Evolutionary conservation across 1,284 basidiomycete genomes (phyloP).

Genomic region (Quambalaria eucalypti): DNA sequence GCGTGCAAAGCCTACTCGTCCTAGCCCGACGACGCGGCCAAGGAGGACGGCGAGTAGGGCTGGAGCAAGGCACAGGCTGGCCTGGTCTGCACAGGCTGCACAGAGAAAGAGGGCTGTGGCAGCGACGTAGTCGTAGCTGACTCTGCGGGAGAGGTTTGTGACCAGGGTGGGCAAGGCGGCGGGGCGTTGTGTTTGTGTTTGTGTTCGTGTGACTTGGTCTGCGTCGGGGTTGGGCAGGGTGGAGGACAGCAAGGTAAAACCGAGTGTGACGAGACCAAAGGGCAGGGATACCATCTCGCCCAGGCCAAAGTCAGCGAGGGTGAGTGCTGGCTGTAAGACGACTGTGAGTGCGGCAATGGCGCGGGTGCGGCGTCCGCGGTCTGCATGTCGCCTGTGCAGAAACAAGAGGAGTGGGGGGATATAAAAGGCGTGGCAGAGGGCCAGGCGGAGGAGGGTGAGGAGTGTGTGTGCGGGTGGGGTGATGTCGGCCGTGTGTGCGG

Average conservation of each 20-base stretch:
- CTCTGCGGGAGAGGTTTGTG: slow-evolving; percentile 29
- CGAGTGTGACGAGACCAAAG: slow-evolving; percentile 37
- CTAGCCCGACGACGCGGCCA: slow-evolving; percentile 61
- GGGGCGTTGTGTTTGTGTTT: too few species aligned
- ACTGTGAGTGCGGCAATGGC: slow-evolving; percentile 51
- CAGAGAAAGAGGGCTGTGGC: slow-evolving; percentile 74
- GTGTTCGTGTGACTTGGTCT: too few species aligned
- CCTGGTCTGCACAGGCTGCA: slow-evolving; percentile 85
- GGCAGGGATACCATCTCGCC: slow-evolving; percentile 58
- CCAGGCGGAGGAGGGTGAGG: slow-evolving; percentile 10
- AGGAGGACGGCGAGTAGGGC: slow-evolving; percentile 51
- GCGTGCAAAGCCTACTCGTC: slow-evolving; percentile 56
- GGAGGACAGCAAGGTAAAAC: slow-evolving; percentile 35
- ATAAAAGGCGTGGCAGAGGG: slow-evolving; percentile 52
- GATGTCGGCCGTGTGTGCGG: too few species aligned
- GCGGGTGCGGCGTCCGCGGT: slow-evolving; percentile 32
- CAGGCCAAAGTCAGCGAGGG: slow-evolving; percentile 81
- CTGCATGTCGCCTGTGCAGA: slow-evolving; percentile 25
- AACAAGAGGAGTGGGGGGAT: slow-evolving; percentile 55
- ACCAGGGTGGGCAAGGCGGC: slow-evolving; percentile 7
- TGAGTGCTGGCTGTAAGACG: slow-evolving; percentile 70
- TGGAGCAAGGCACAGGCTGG: slow-evolving; percentile 87
- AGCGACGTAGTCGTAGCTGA: slow-evolving; percentile 53
- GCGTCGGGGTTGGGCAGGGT: slow-evolving; percentile 34
- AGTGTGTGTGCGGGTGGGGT: background rate